Base-by-base conservation (phyloP, 2,329 filamentous ascomycete genomes). In the Diaporthe ilicicola region DNA sequence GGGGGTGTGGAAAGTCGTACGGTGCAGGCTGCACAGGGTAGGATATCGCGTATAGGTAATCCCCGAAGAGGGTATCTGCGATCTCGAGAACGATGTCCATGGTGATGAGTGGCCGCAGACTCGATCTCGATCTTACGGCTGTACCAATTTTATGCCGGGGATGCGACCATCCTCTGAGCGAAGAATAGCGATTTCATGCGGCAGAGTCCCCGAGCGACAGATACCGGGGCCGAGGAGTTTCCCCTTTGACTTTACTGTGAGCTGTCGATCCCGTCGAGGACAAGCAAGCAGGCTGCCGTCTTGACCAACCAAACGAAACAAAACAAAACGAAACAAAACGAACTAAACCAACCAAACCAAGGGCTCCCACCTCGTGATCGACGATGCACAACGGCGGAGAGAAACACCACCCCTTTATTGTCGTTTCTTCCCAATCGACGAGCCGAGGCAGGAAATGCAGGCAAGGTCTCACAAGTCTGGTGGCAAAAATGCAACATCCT, bases 31-130 rank as follows among this genome's bases (percentile, higher is more conserved):
- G 84, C 55, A 84, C 84, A 9, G 95, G 94, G n/a, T 93, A 84
- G 7, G 92, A 76, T 44, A 84, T 86, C 62, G 94, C 91, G 80
- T 97, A 98, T 71, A 93, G 76, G 75, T 91, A 89, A 83, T 98
- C 95, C 81, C 92, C 92, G 74, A 95, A 77, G 78, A 92, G 94
- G 76, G 91, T 93, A 83, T 98, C 95, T 82, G 90, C 88, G 72
- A 95, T 77, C 83, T 98, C 95, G 75, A 98, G 92, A 55, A 96
- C 90, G 83, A 98, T 90, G 86, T 98, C 95, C 95, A 98, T 98
- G 81, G 80, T 85, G 84, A 29, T 19, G 5, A 39, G 59, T 64
- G 29, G 19, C 42, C 24, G 24, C 15, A 44, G 53, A 9, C 9
- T 59, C 46, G 32, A 34, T 19, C 7, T 48, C 42, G 22, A 62